These are phyloP conservation scores for Anthracocystis setariae DNA, from an alignment of 1,284 basidiomycete species.

Conservation along the genomic window DNA sequence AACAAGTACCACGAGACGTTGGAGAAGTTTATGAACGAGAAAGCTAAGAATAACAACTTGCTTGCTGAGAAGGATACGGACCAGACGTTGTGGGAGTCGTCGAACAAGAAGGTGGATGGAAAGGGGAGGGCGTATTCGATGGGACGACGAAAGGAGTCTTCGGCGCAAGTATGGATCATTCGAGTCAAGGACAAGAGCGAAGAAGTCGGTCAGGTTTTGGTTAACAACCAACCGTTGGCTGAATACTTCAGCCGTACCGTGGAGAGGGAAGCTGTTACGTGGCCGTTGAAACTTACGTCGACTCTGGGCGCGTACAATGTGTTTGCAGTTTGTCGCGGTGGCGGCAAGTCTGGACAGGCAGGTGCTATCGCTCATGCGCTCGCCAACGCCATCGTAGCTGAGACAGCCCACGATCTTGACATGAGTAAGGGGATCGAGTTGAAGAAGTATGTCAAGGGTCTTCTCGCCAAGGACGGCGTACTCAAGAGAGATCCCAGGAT, in stretches of 20 bases:
- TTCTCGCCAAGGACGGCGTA: constrained; percentile 84
- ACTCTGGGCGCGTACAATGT: constrained; percentile 91
- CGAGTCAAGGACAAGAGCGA: constrained; percentile 71
- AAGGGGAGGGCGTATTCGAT: constrained; percentile 53
- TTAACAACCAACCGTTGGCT: constrained; percentile 84
- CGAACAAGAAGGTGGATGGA: constrained; percentile 32
- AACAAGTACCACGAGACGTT: constrained; percentile 45
- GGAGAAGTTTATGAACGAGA: constrained; percentile 49
- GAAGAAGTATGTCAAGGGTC: constrained; percentile 67
- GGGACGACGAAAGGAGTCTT: constrained; percentile 61
- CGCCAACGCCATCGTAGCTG: constrained; percentile 76
- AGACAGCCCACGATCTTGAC: constrained; percentile 45
- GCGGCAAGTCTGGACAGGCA: constrained; percentile 88
- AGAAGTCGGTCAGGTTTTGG: constrained; percentile 73
- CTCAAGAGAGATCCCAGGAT: constrained; percentile 91
- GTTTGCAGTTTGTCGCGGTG: constrained; percentile 86
- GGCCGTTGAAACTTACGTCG: constrained; percentile 84
- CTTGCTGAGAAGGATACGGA: constrained; percentile 27
- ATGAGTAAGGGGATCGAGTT: constrained; percentile 44
- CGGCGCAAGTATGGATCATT: constrained; percentile 85
- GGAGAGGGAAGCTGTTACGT: constrained; percentile 82
- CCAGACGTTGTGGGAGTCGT: constrained; percentile 15
- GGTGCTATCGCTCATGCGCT: constrained; percentile 87
- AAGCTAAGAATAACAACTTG: constrained; percentile 30
- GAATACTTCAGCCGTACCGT: constrained; percentile 80